Conservation (phyloP, 352 stramenopile species). For the Phytopythium ostracodes region DNA sequence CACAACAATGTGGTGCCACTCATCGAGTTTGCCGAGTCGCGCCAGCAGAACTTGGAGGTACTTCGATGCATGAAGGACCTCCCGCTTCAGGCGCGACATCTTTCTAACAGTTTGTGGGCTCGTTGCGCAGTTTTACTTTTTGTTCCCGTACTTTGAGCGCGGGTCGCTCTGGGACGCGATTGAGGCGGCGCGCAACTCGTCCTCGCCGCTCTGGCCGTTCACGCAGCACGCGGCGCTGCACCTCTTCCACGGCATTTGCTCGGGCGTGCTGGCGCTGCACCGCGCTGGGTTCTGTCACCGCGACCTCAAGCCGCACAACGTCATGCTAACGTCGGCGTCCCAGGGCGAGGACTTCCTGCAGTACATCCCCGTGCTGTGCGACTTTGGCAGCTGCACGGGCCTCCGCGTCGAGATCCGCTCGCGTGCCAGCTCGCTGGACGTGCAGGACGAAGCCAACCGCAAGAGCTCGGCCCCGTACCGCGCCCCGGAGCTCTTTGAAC, state of each 20-base stretch:
- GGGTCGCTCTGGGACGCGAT: constrained; percentile 83
- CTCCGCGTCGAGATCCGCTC: constrained; percentile 67
- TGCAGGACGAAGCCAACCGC: constrained; percentile 76
- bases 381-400: constrained; percentile 80
- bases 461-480: constrained; percentile 84
- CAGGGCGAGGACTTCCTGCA: constrained; percentile 62
- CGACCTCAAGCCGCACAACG: constrained; percentile 84
- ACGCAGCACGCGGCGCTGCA: constrained; percentile 75
- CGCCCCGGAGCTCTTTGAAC: constrained; percentile 83
- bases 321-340: constrained; percentile 66
- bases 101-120: not conserved
- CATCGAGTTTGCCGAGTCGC: constrained; percentile 72
- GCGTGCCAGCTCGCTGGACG: constrained; percentile 63
- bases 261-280: constrained; percentile 70
- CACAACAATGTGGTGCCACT: constrained; percentile 79
- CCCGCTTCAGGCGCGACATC: not conserved
- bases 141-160: constrained; percentile 83
- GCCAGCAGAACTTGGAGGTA: constrained; percentile 70
- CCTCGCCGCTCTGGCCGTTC: constrained; percentile 79
- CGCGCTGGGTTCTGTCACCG: constrained; percentile 78
- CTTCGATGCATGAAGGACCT: no score
- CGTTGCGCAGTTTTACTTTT: constrained; percentile 62
- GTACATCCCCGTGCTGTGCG: constrained; percentile 78
- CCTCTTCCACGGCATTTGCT: constrained; percentile 83
- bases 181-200: constrained; percentile 49